Conservation (phyloP, 495 filamentous ascomycete species). For the Hyaloscypha hepaticicola region DNA sequence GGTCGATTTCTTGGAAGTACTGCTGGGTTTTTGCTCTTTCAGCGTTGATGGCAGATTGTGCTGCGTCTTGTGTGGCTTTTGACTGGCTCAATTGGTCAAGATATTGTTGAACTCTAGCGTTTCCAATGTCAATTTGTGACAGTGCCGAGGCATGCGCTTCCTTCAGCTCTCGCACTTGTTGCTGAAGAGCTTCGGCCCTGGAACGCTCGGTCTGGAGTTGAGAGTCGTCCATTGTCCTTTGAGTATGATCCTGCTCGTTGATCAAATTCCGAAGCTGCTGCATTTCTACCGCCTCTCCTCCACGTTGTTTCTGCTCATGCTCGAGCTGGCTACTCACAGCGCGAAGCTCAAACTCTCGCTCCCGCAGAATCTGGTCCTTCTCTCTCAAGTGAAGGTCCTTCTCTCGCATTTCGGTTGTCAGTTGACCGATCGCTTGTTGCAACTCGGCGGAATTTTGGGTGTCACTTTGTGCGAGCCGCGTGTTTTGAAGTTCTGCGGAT, state of each 20-base stretch:
- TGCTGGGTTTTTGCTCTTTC: conserved; percentile 10
- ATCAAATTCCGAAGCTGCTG: background rate
- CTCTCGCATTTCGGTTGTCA: background rate
- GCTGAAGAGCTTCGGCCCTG: background rate
- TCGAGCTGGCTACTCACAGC: background rate
- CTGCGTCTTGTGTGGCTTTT: conserved; percentile 6
- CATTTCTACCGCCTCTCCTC: background rate
- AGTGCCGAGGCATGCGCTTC: background rate
- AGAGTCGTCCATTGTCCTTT: background rate
- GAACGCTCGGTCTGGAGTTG: background rate
- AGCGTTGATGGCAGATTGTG: conserved; percentile 8
- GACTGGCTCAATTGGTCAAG: background rate
- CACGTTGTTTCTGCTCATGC: background rate
- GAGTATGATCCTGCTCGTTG: background rate
- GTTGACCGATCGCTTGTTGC: conserved; percentile 8
- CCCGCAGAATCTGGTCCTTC: background rate
- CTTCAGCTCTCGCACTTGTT: background rate
- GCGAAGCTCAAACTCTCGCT: background rate
- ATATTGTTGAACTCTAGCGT: background rate
- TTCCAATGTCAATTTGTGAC: background rate
- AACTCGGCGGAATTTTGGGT: conserved; percentile 12
- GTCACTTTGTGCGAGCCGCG: background rate
- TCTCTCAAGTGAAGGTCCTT: background rate
- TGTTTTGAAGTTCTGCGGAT: background rate
- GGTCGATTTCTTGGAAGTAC: conserved; percentile 11